Conservation (phyloP, 2,329 filamentous ascomycete genomes). For the Scedosporium boydii region DNA sequence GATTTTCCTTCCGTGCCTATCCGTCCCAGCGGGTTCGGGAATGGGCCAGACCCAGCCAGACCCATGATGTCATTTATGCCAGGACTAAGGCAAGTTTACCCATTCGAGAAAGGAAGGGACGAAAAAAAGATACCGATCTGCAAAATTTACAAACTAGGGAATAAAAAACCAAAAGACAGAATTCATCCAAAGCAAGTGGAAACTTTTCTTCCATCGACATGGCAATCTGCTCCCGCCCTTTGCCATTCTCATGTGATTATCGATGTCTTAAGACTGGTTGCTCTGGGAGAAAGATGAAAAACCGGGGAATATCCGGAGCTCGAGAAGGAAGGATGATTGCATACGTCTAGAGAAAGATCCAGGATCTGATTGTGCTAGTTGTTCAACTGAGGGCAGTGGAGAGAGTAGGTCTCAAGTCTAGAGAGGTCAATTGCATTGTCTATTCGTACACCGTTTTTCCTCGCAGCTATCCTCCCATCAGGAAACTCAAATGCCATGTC, state of each 20-base stretch:
- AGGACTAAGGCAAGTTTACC: neutral
- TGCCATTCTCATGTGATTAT: no score
- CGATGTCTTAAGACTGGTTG: no score
- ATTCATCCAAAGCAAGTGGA: no score
- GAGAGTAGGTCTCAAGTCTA: neutral
- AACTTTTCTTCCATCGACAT: no score
- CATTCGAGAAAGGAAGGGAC: neutral
- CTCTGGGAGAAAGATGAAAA: no score
- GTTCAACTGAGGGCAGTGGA: neutral
- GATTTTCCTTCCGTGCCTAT: neutral
- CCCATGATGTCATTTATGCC: neutral
- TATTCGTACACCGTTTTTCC: neutral
- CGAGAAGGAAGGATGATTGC: no score
- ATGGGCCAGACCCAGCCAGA: no score
- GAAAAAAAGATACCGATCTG: neutral
- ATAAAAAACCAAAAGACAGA: neutral
- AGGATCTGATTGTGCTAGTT: neutral
- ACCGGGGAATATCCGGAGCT: no score
- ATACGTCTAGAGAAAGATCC: no score
- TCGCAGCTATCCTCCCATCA: neutral
- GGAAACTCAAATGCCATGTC: neutral
- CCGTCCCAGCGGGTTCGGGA: neutral
- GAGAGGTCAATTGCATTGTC: neutral
- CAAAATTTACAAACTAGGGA: neutral
- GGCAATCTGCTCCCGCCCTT: no score